A percentile compares a stretch with the other conserved stretches of the same genome.
Evolutionary conservation across 2,329 filamentous ascomycete genomes (phyloP).

Genomic region (Microcera coccophila): DNA sequence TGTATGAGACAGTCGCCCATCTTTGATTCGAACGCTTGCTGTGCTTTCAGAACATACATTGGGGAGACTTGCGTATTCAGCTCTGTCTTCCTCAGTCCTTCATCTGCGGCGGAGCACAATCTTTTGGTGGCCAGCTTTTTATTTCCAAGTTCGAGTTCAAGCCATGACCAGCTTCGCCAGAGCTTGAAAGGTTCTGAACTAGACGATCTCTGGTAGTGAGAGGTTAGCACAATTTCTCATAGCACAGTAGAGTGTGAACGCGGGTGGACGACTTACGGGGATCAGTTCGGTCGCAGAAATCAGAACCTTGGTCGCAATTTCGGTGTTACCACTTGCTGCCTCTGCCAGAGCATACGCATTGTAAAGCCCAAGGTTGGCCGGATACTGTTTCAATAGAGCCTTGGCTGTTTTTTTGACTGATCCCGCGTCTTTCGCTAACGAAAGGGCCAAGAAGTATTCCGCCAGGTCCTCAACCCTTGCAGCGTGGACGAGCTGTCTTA

Average conservation of each 20-base stretch:
- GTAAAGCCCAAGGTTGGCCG: slow-evolving; percentile 65
- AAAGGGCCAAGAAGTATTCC: slow-evolving; percentile 67
- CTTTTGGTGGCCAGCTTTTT: slow-evolving; percentile 33
- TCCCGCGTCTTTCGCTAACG: slow-evolving; percentile 51
- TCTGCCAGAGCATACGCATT: slow-evolving; percentile 76
- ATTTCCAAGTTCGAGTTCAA: slow-evolving; percentile 49
- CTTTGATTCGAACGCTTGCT: slow-evolving; percentile 49
- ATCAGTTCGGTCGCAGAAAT: slow-evolving; percentile 53
- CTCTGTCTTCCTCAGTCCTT: slow-evolving; percentile 14
- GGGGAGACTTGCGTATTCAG: slow-evolving; percentile 23
- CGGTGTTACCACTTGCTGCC: slow-evolving; percentile 50
- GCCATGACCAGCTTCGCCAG: slow-evolving; percentile 64
- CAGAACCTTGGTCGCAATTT: slow-evolving; percentile 62
- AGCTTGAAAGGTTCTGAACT: slow-evolving; percentile 37
- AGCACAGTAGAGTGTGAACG: neutral
- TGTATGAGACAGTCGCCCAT: slow-evolving; percentile 55
- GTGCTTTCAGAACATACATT: slow-evolving; percentile 49
- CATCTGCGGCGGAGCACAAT: slow-evolving; percentile 40
- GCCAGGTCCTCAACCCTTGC: slow-evolving; percentile 45
- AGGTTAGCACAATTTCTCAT: slow-evolving; percentile 7
- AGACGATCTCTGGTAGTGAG: slow-evolving; percentile 13
- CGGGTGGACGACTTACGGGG: slow-evolving; percentile 24
- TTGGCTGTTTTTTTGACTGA: slow-evolving; percentile 69
- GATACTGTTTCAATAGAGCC: slow-evolving; percentile 63
- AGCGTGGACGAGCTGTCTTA: slow-evolving; percentile 57